These are phyloP conservation scores for Lagenidium sp. DNA, from an alignment of 352 stramenopile genomes.

Conservation along the genomic window DNA sequence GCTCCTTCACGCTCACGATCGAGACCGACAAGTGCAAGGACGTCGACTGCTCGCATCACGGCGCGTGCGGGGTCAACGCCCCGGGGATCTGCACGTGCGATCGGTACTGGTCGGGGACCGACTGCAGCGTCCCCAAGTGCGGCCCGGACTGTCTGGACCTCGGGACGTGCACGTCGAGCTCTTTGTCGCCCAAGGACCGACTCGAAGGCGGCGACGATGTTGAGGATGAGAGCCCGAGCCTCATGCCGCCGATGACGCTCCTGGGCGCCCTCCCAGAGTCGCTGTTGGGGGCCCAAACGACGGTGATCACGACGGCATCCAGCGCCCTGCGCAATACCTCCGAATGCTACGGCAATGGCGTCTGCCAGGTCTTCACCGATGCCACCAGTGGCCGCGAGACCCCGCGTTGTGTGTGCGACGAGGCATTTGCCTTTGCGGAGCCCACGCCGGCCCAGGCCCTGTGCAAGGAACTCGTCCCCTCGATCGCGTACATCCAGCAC, in stretches of 20 bases:
- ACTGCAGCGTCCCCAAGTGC: constrained; percentile 65
- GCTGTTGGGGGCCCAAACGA: not conserved
- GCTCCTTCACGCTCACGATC: constrained; percentile 27
- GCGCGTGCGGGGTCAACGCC: constrained; percentile 47
- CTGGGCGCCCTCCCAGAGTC: not conserved
- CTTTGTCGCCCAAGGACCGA: not conserved
- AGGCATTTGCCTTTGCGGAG: constrained; percentile 43
- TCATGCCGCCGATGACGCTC: not conserved
- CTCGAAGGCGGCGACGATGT: not conserved
- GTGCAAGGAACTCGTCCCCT: constrained; percentile 49
- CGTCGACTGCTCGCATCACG: constrained; percentile 49
- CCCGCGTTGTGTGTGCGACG: constrained; percentile 51
- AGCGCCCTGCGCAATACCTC: constrained; percentile 33
- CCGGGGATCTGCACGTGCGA: constrained; percentile 63
- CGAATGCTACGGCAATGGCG: constrained; percentile 69
- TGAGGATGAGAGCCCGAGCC: constrained; percentile 1
- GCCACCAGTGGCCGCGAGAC: constrained; percentile 8
- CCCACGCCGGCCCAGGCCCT: constrained; percentile 34
- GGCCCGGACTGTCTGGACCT: constrained; percentile 62
- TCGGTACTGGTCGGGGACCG: constrained; percentile 64
- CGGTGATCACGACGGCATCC: not conserved
- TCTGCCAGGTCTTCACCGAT: constrained; percentile 24
- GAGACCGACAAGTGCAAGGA: constrained; percentile 60
- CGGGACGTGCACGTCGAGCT: constrained; percentile 25
- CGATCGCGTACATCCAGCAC: constrained; percentile 47